phyloP scores from a whole-genome alignment of 495 filamentous ascomycete species.

The Penicillium longicatenatum region DNA sequence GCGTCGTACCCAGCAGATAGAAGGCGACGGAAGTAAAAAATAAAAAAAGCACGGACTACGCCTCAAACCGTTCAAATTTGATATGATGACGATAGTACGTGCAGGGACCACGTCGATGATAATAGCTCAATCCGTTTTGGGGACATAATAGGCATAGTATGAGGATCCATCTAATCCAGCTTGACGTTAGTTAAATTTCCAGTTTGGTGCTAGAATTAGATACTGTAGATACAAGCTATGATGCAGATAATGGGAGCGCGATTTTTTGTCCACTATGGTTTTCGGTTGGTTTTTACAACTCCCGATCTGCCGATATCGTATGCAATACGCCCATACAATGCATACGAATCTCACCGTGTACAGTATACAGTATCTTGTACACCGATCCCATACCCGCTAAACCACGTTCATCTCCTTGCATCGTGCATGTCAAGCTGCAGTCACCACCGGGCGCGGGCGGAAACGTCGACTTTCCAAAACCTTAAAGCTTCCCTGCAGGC shows the following conservation, averaged over 20 bases:
- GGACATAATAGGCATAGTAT: background rate
- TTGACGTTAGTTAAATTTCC: background rate
- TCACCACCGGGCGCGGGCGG: slow-evolving; percentile 1
- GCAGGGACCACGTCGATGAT: slow-evolving; percentile 4
- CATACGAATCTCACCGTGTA: background rate
- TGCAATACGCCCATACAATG: background rate
- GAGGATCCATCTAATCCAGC: background rate
- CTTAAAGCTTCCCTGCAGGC: slow-evolving; percentile 22
- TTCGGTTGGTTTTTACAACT: background rate
- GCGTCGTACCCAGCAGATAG: background rate
- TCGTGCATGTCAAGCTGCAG: slow-evolving; percentile 10
- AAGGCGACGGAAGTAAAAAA: background rate
- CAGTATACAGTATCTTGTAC: background rate
- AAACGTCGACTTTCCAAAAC: slow-evolving; percentile 7
- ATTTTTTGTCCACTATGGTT: background rate
- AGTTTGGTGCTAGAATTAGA: background rate
- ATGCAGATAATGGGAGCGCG: background rate
- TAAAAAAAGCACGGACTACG: slow-evolving; percentile 6
- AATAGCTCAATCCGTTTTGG: background rate
- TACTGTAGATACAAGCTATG: background rate
- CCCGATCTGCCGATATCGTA: slow-evolving; percentile 2
- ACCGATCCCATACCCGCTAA: slow-evolving; percentile 4
- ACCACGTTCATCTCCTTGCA: slow-evolving; percentile 31
- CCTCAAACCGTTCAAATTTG: background rate
- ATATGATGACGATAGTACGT: background rate